Evolutionary conservation across 345 rosid genomes (phyloP), one percentile per base, ranked within the genome.

Genomic region (Murraya koenigii): DNA sequence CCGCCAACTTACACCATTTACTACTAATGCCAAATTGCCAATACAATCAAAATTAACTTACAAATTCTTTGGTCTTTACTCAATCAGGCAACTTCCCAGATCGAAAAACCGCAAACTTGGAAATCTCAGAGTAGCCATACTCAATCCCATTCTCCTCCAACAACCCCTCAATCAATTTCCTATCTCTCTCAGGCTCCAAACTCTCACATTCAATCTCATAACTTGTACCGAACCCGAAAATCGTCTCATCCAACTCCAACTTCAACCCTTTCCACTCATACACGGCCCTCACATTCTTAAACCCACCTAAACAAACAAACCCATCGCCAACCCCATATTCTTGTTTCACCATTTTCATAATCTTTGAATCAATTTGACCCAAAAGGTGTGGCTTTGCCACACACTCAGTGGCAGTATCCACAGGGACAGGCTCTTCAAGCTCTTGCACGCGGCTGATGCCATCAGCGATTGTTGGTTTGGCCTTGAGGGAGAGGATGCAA

Each of bases 151-250:
- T 91, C 77, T 87, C 85, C 59, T 72, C 52, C 78, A 91, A 73
- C 23, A 91, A 72, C 36, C 66, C 86, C 68, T 87, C 89, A 41
- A 91, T 85, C 83, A 81, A 75, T 61, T 38, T 75, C 86, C 61
- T 84, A 47, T 83, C 91, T 36, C 79, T 70, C 64, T 89, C 92
- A 3, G 95, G 95, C 70, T 89, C 89, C n/a, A 6, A 58, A 15
- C 80, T 88, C 86, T 91, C 95, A 68, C 95, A 91, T 78, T 91
- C 95, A 54, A 91, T 75, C 88, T 91, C 95, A 39, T 87, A 91
- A 75, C 87, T 77, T 9, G 84, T 85, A 41, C 92, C 92, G 69
- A 91, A 91, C 55, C 77, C 86, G 38, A 78, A 89, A 71, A 75
- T 71, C 3, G 89, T 88, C 87, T 89, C 93, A 68, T 91, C 95